A percentile compares a stretch with the other conserved stretches of the same genome.
Evolutionary conservation across 1,284 basidiomycete species (phyloP).

Genomic region (Austroboletus rostrupii): DNA sequence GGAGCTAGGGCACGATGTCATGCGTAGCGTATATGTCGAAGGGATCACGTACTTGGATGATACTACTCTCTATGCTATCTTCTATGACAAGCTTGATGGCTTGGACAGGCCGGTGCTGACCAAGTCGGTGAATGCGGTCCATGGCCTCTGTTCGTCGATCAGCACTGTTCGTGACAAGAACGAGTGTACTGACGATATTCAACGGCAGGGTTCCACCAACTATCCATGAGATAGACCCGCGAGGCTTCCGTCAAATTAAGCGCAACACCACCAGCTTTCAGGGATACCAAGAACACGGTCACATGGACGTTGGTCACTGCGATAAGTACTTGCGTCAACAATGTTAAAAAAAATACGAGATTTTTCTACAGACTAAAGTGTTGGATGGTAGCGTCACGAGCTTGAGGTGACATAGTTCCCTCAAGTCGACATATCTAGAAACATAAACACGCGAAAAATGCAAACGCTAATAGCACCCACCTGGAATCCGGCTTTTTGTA

Average conservation of each 20-base stretch:
- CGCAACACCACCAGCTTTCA: constrained; percentile 97
- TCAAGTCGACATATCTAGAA: constrained; percentile 89
- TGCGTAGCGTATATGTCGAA: not conserved
- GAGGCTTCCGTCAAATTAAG: constrained; percentile 91
- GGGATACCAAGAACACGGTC: constrained; percentile 91
- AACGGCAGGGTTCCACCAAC: constrained; percentile 91
- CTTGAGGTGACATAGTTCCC: constrained; percentile 96
- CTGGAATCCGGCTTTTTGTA: constrained; percentile 88
- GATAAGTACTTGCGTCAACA: not conserved
- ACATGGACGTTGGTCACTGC: constrained; percentile 90
- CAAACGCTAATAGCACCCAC: constrained; percentile 38
- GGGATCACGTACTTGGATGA: constrained; percentile 56
- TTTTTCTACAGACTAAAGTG: constrained; percentile 72
- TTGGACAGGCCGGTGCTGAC: constrained; percentile 88
- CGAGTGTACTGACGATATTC: constrained; percentile 59
- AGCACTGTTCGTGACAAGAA: constrained; percentile 4
- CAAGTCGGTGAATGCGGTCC: constrained; percentile 92
- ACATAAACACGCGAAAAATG: not conserved
- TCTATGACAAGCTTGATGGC: constrained; percentile 94
- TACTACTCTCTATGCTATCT: constrained; percentile 94
- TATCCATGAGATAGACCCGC: constrained; percentile 89
- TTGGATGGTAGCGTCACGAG: constrained; percentile 91
- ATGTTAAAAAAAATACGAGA: constrained; percentile 1
- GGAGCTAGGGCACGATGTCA: constrained; percentile 50
- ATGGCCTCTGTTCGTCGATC: constrained; percentile 72